A percentile compares a stretch with the other conserved stretches of the same genome.
Conservation (phyloP, 345 rosid genomes). For the Euphorbia lathyris region DNA sequence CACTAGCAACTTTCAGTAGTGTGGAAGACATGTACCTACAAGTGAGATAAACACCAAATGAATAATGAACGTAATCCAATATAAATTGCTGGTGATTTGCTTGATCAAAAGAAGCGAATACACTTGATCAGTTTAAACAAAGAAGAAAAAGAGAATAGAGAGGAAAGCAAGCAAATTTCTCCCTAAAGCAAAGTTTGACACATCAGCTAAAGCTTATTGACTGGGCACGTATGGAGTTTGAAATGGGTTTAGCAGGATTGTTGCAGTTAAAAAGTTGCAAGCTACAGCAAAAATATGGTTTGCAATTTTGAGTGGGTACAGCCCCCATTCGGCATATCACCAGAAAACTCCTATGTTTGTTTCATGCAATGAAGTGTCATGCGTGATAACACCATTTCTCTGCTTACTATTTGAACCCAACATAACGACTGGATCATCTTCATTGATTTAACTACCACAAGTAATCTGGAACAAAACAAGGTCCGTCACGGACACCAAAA, state of each 20-base stretch:
- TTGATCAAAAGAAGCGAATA: no score
- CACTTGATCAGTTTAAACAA: neutral
- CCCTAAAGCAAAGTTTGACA: neutral
- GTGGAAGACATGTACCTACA: conserved; percentile 84
- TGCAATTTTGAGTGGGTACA: neutral
- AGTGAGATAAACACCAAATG: conserved; percentile 1
- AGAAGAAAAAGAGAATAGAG: neutral
- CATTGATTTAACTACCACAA: no score
- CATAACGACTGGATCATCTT: neutral
- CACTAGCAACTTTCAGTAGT: conserved; percentile 62
- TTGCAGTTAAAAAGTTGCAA: neutral
- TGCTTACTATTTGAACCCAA: neutral
- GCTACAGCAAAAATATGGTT: neutral
- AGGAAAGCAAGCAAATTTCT: neutral
- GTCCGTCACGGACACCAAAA: neutral
- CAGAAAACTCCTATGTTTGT: no score
- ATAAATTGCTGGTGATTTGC: neutral
- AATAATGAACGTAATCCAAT: neutral
- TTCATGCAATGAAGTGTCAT: neutral
- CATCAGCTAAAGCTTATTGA: neutral
- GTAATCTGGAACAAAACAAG: neutral
- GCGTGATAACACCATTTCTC: neutral
- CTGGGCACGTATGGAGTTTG: neutral
- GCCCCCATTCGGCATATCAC: neutral
- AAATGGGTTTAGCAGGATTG: neutral